Base-by-base conservation (phyloP, 805 yeast genomes). In the Saitoella complicata region DNA sequence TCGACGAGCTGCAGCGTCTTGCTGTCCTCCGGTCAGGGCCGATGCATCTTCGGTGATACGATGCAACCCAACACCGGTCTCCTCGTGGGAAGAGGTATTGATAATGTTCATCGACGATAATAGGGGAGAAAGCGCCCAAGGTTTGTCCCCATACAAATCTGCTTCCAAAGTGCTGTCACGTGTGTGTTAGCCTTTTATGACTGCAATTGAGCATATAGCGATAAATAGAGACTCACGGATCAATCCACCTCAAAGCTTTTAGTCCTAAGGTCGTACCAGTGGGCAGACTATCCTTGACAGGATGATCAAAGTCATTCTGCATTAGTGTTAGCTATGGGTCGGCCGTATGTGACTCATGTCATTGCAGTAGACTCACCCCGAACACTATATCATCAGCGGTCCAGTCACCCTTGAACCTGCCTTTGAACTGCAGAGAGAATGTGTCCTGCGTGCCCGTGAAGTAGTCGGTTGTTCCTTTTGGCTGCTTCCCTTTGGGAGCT, bases 51-150 rank as follows among this genome's bases (percentile, higher is more conserved):
- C 32, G 13, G 30, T 31, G 32, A n/a, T 13, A 11, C 13, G 11
- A 11, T 47, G 38, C 37, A 31, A 30, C 11, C n/a, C 32, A n/a
- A 13, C 8, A 32, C 21, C 43, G 9, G 38, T 39, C 42, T 31
- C 41, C 9, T 54, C 54, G 9, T 43, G 42, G 29, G 54, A 57
- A 4, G 65, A 59, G 37, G 76, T 58, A 39, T 60, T 63, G 1
- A 41, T 7, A n/a, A 6, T 41, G 13, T 76, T 75, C 53, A 78
- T 70, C 43, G 79, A 71, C 42, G 75, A 69, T 47, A 77, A 58
- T 0, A 74, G 78, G 38, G 71, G 67, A 1, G 84, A 83, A 50
- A 77, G 78, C 9, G 79, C 57, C 53, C 62, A 78, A 1, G 86
- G 86, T 51, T 67, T 65, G 39, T 76, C 81, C 33, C 63, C 62